These are phyloP conservation scores for Candida cerambycidarum DNA, from an alignment of 805 yeast genomes.

Conservation along the genomic window DNA sequence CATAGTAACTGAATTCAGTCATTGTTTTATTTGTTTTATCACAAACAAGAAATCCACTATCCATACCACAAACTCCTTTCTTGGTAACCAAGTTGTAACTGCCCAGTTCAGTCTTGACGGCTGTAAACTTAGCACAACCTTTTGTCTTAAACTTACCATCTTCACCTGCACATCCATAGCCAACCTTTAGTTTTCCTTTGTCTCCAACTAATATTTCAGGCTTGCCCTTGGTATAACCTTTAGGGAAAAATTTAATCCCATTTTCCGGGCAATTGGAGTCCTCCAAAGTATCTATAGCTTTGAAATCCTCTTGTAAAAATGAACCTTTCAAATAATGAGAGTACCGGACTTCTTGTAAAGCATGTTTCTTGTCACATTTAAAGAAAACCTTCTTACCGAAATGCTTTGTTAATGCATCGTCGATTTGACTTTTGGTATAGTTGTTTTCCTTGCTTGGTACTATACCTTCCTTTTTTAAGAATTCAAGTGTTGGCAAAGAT, in stretches of 20 bases:
- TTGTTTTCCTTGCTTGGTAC: constrained; percentile 33
- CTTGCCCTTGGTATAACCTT: constrained; percentile 29
- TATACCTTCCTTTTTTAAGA: constrained; percentile 35
- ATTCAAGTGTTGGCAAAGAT: constrained; percentile 35
- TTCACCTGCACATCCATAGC: constrained; percentile 72
- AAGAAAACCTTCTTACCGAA: constrained; percentile 36
- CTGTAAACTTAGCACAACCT: constrained; percentile 76
- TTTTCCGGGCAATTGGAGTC: constrained; percentile 61
- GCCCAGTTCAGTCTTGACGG: constrained; percentile 61
- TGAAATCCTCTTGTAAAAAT: constrained; percentile 58
- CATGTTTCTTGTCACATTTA: constrained; percentile 32
- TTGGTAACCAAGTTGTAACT: constrained; percentile 70
- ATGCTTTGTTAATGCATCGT: constrained; percentile 29
- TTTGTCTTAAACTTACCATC: constrained; percentile 78
- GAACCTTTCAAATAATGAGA: constrained; percentile 77
- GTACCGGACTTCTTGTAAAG: constrained; percentile 77
- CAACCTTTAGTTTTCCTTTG: constrained; percentile 12
- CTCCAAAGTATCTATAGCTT: constrained; percentile 57
- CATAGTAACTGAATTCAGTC: constrained; percentile 43
- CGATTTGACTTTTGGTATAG: constrained; percentile 32
- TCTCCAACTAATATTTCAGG: constrained; percentile 19
- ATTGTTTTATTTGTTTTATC: constrained; percentile 18
- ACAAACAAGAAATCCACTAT: constrained; percentile 21
- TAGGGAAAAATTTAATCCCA: constrained; percentile 68
- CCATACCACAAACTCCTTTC: constrained; percentile 70